A percentile compares a stretch with the other conserved stretches of the same genome.
These are phyloP conservation scores for Lavandula angustifolia DNA, from an alignment of 257 asterid genomes.

Conservation along the genomic window DNA sequence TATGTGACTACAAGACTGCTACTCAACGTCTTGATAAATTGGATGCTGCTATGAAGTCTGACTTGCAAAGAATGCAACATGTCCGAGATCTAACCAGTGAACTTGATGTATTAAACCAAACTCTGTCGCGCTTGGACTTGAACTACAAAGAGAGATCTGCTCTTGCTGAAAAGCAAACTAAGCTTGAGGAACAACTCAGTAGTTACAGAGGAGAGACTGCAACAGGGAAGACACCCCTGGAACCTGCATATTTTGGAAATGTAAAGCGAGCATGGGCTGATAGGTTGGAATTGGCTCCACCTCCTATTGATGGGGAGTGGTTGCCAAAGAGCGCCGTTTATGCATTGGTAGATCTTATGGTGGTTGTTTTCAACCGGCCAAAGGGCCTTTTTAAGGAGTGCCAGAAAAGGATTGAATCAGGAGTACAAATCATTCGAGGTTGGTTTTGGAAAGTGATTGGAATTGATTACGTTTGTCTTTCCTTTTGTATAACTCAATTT, in stretches of 20 bases:
- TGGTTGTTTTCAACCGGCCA: constrained; percentile 86
- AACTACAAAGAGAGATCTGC: constrained; percentile 66
- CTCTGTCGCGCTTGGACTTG: constrained; percentile 63
- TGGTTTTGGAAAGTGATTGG: constrained; percentile 32
- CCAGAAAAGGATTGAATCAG: constrained; percentile 83
- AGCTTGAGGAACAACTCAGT: constrained; percentile 67
- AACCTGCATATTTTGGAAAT: constrained; percentile 91
- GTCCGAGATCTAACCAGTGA: constrained; percentile 66
- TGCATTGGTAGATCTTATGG: constrained; percentile 88
- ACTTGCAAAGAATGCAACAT: constrained; percentile 66
- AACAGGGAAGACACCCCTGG: constrained; percentile 60
- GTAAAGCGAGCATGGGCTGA: constrained; percentile 73
- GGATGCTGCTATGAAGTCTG: constrained; percentile 86
- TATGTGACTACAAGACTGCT: constrained; percentile 93
- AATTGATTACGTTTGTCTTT: constrained; percentile 20
- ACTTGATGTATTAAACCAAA: constrained; percentile 60
- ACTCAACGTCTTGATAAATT: constrained; percentile 75
- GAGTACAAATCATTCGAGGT: constrained; percentile 79
- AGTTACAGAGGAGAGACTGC: constrained; percentile 47
- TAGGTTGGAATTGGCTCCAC: constrained; percentile 86
- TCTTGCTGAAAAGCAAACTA: constrained; percentile 59
- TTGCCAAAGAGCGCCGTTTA: constrained; percentile 93
- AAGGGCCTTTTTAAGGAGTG: constrained; percentile 89
- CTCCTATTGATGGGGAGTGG: constrained; percentile 99
- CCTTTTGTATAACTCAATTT: constrained; percentile 20